Evolutionary conservation across 2,329 filamentous ascomycete genomes (phyloP), one percentile per base, ranked within the genome.

Genomic region (Aureobasidium pullulans): DNA sequence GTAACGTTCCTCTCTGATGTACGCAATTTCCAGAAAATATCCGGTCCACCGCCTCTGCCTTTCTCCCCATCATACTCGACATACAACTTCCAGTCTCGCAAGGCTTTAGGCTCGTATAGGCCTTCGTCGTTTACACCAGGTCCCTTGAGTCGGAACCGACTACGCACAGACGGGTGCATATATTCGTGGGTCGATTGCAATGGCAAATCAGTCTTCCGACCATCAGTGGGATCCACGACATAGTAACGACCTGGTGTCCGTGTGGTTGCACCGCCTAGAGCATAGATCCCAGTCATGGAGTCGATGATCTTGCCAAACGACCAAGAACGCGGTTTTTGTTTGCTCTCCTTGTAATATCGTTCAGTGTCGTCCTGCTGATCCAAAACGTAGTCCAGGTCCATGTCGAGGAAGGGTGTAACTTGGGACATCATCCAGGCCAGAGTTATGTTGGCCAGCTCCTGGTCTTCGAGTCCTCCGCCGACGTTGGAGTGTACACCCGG

Each of bases 341-440:
- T 68, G 0, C 69, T 63, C 29, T 72, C 70, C 37, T 74, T 70
- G 64, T 79, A 80, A 62, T 75, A 77, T 37, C 70, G 68, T 7
- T 75, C 73, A 6, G 74, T 77, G 29, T 73, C 68, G 19, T 77
- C 75, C 59, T 77, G 75, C 57, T 78, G 73, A 62, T 78, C 75
- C 28, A 78, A 71, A 15, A 79, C 61, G 62, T 78, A 79, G 47
- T 77, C 74, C 4, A 72, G 69, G 56, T 78, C 70, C 65, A 80
- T 74, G 61, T 79, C 77, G 60, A 78, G 65, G 46, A 78, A 77
- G 1, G 73, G 73, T 56, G 75, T 71, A 46, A 81, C 67, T 60
- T 82, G 79, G 53, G 75, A 74, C 65, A 82, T 79, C 80, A 83
- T 83, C 80, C 80, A 83, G 4, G 80, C 80, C 1, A 83, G 68